Base-by-base conservation (phyloP, 371 early-diverging fungal genomes). In the Catenaria anguillulae region DNA sequence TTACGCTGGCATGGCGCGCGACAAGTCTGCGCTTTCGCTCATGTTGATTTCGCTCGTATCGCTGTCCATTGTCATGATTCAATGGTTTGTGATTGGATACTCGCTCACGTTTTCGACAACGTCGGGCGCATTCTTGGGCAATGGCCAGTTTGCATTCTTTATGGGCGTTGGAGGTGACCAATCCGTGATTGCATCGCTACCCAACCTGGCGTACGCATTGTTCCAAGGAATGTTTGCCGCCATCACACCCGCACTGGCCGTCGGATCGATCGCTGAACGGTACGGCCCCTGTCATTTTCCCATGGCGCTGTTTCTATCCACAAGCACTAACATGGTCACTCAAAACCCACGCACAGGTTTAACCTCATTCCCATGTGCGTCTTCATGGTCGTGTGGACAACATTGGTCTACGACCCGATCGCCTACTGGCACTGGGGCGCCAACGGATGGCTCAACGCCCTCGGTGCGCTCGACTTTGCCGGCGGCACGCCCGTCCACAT, bases 401-500 rank as follows among this genome's bases (percentile, higher is more conserved):
- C 93, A 1, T 55, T 92, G 46, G 90, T 93, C 10, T 95, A 95
- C 68, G 68, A 75, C 65, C 63, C 54, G 21, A 34, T 62, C 34
- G 34, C 52, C 10, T 90, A 85, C 77, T 93, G 93, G 93, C 86
- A 88, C 19, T 94, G 94, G 94, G 77, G 77, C n/a, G 71, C 76
- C 24, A 83, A 82, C 52, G 93, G 94, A 2, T 93, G 91, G 92
- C 71, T 82, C 61, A 71, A 68, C 59, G 78, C 79, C 60, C 67
- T 91, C 64, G 92, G 92, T 31, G 77, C 68, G 54, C 73, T 86
- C 36, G 91, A 91, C 73, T 92, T 84, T 62, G 92, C 92, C 37
- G 90, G 91, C 33, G 92, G 93, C 37, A 90, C 88, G 19, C 92
- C 92, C 33, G 95, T 95, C 55, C 92, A 95, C 67, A 88, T 92